phyloP scores from a whole-genome alignment of 2,329 filamentous ascomycete genomes.

The Neoarthrinium moseri region DNA sequence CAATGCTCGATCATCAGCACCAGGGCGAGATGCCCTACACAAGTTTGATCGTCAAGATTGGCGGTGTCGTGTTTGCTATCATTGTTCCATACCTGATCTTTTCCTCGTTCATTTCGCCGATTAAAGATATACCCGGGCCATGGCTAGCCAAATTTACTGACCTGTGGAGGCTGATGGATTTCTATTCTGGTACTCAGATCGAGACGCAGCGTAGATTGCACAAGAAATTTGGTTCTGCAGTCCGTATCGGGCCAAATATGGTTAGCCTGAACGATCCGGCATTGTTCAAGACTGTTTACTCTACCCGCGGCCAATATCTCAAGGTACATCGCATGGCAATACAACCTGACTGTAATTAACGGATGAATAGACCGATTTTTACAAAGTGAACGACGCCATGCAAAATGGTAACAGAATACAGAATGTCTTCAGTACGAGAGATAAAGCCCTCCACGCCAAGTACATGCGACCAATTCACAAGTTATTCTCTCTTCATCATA shows the following conservation, averaged over 20 bases:
- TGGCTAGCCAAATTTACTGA: conserved; percentile 12
- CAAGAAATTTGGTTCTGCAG: conserved; percentile 9
- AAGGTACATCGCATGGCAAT: background rate
- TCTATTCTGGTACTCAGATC: background rate
- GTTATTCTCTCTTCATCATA: conserved; percentile 29
- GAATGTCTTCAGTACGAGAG: background rate
- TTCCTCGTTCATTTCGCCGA: too few relatives aligned
- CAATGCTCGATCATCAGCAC: too few relatives aligned
- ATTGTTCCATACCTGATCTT: too few relatives aligned
- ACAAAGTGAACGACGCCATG: background rate
- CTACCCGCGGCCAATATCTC: conserved; percentile 19
- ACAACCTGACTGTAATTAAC: background rate
- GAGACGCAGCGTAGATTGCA: conserved; percentile 1
- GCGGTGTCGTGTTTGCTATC: too few relatives aligned
- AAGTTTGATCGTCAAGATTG: too few relatives aligned
- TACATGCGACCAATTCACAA: conserved; percentile 28
- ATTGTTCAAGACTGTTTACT: conserved; percentile 5
- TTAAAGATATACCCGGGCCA: conserved; percentile 10
- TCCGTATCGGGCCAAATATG: conserved; percentile 10
- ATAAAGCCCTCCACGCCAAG: background rate
- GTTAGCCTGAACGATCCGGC: background rate
- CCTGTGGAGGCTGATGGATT: conserved; percentile 8
- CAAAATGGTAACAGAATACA: background rate
- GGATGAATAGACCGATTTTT: background rate
- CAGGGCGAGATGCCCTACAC: too few relatives aligned